These are phyloP conservation scores for Quercus robur DNA, from an alignment of 306 rosid species.

Conservation along the genomic window DNA sequence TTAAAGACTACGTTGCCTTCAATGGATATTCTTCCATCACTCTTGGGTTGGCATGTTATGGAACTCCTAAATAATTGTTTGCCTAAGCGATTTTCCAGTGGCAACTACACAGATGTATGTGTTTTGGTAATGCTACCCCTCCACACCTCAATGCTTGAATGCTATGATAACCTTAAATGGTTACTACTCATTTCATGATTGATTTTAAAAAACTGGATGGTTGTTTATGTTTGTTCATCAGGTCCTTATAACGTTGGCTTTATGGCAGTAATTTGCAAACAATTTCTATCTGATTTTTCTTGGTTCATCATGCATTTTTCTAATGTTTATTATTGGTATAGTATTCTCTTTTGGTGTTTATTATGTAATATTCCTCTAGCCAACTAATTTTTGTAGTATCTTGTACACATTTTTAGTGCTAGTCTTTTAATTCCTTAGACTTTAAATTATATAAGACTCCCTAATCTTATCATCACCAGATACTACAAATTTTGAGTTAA, in stretches of 20 bases:
- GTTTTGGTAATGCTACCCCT: constrained; percentile 57
- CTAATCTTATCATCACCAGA: not conserved
- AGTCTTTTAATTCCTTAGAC: too few relatives aligned
- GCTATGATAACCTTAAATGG: not conserved
- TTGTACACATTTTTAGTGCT: too few relatives aligned
- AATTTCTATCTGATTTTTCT: not conserved
- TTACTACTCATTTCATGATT: not conserved
- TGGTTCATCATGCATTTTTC: not conserved
- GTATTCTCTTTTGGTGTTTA: too few relatives aligned
- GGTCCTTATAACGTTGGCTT: not conserved
- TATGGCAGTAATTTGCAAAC: not conserved
- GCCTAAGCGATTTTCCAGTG: constrained; percentile 77
- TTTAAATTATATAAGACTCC: not conserved
- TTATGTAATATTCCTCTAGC: too few relatives aligned
- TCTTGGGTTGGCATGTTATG: constrained; percentile 75
- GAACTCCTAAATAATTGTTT: constrained; percentile 78
- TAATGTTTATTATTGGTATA: too few relatives aligned
- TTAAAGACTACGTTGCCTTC: constrained; percentile 49
- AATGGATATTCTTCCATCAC: constrained; percentile 53
- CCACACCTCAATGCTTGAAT: not conserved
- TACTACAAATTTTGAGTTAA: not conserved
- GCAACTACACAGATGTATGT: constrained; percentile 70
- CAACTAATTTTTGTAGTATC: too few relatives aligned
- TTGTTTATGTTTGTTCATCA: not conserved
- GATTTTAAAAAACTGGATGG: not conserved